Evolutionary conservation across 2,329 filamentous ascomycete species (phyloP).

Genomic region (Alternaria brassicicola): DNA sequence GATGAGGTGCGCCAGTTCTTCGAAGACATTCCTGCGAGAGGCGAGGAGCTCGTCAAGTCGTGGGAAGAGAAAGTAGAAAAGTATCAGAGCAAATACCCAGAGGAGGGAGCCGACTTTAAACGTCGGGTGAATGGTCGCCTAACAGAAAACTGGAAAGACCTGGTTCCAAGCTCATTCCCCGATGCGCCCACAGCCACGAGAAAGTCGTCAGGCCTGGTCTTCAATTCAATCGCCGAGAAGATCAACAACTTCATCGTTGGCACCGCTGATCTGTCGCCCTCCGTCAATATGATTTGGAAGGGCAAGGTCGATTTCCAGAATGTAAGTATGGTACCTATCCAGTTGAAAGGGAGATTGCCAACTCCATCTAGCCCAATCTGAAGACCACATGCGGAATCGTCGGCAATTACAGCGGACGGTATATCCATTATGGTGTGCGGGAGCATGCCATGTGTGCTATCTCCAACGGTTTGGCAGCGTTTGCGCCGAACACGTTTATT

Average conservation of each 20-base stretch:
- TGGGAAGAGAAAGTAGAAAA: constrained; percentile 56
- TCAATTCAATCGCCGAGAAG: constrained; percentile 9
- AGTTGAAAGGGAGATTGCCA: background rate
- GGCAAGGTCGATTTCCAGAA: constrained; percentile 53
- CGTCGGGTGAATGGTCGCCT: constrained; percentile 58
- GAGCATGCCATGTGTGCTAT: constrained; percentile 48
- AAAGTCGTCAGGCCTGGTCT: constrained; percentile 48
- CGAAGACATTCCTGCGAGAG: constrained; percentile 45
- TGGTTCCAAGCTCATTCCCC: constrained; percentile 59
- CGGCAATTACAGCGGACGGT: constrained; percentile 62
- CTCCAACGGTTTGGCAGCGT: constrained; percentile 63
- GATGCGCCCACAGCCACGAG: constrained; percentile 56
- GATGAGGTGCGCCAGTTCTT: constrained; percentile 58
- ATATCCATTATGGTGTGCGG: constrained; percentile 52
- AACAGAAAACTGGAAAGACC: constrained; percentile 55
- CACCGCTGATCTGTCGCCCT: constrained; percentile 61
- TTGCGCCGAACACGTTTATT: constrained; percentile 54
- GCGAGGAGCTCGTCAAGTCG: constrained; percentile 54
- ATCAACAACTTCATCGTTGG: constrained; percentile 75
- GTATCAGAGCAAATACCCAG: constrained; percentile 56
- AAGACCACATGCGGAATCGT: constrained; percentile 54
- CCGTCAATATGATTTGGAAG: constrained; percentile 56
- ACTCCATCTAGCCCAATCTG: constrained; percentile 32
- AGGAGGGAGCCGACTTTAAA: constrained; percentile 57
- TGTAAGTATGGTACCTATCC: background rate